Conservation (phyloP, 176 grass and related monocot genomes). For the Cenchrus purpureus region DNA sequence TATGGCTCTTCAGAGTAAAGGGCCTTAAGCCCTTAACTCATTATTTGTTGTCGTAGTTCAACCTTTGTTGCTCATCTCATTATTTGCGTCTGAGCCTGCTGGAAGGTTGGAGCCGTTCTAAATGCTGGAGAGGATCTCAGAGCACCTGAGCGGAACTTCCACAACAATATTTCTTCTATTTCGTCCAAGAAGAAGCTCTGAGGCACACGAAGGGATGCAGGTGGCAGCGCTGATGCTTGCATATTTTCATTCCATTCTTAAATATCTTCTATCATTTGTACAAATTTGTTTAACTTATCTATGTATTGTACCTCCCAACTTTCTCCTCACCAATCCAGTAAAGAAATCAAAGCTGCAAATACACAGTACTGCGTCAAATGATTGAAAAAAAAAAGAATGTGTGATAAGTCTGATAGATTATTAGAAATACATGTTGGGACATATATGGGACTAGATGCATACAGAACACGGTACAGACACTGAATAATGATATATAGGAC, state of each 20-base stretch:
- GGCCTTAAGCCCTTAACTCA: too few species aligned
- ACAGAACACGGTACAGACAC: background rate
- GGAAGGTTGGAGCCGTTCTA: background rate
- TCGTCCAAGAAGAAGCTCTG: background rate
- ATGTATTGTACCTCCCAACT: conserved; percentile 42
- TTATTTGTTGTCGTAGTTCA: background rate
- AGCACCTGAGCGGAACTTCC: background rate
- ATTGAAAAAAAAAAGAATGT: background rate
- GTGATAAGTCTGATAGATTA: background rate
- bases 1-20: background rate
- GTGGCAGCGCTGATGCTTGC: background rate
- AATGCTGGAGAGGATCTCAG: background rate
- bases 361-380: conserved; percentile 15
- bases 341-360: conserved; percentile 96
- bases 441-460: background rate
- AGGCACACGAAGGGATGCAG: background rate
- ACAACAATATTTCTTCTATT: background rate
- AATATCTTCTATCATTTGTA: background rate
- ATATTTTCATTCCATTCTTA: background rate
- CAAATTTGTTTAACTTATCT: background rate
- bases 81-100: background rate
- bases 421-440: background rate
- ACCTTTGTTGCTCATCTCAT: background rate
- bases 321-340: conserved; percentile 85
- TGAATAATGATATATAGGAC: background rate